Base-by-base conservation (phyloP, 805 yeast genomes). In the Candida tammaniensis region DNA sequence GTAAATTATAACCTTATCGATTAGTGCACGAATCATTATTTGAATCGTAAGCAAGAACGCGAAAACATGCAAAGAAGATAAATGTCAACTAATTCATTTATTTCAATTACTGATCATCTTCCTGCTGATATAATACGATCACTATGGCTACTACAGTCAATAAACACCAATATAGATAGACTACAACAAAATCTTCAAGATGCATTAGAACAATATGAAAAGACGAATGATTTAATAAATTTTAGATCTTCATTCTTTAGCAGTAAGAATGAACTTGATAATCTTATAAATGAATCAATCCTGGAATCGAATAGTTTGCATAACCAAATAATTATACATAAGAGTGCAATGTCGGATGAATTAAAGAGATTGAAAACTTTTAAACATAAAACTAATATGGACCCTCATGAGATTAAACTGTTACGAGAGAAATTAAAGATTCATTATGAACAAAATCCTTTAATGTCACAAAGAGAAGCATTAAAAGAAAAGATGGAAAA, bases 71-170 rank as follows among this genome's bases (percentile, higher is more conserved):
- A 20, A 8, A 20, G 11, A 20, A 20, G 23, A 20, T 24, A 24
- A 13, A 8, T 7, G 32, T 29, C 31, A 35, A 29, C 55, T 36
- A 64, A 58, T 42, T 52, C 70, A 17, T 67, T 61, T 43, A 58
- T 67, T 20, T 55, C 70, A 15, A 64, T 70, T 4, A 51, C 66
- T 7, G 73, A 67, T 39, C 73, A 67, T 40, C 49, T 67, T 23
- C 72, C 73, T 17, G 58, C 70, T 36, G 73, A 67, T 36, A 49
- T 67, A 3, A 54, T 66, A 26, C 59, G 73, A 30, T 61, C 70
- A 7, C 45, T 66, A 7, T 67, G 73, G 73, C 45, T 65, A 12
- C 54, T 67, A 3, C 73, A 67, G 34, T 44, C 59, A 10, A 54
- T 65, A 32, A 67, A 66, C 35, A 44, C 62, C 14, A 32, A 48